Conservation (phyloP, 1,139 yeast species). For the Eremothecium coryli region DNA sequence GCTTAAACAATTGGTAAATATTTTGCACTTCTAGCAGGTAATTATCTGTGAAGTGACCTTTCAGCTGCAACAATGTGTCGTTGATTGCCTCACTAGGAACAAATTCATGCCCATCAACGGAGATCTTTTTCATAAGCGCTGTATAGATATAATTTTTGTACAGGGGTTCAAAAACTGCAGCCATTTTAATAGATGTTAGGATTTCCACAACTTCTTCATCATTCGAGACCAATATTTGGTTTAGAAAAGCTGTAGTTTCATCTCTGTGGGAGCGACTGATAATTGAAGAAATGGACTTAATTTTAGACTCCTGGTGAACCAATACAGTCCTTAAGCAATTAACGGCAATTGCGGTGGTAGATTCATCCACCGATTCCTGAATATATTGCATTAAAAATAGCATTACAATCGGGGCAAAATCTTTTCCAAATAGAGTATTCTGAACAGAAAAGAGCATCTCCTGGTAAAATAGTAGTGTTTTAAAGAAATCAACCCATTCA, state of each 20-base stretch:
- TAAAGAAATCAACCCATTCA: conserved; percentile 18
- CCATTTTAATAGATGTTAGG: conserved; percentile 1
- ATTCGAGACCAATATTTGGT: conserved; percentile 8
- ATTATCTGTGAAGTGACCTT: conserved; percentile 15
- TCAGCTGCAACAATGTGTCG: conserved; percentile 10
- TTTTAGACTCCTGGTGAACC: conserved; percentile 2
- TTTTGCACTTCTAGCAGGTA: conserved; percentile 13
- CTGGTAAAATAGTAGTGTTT: conserved; percentile 37
- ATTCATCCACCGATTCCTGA: conserved; percentile 8
- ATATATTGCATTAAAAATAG: conserved; percentile 20
- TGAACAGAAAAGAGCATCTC: conserved; percentile 34
- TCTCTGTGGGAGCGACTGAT: conserved; percentile 5
- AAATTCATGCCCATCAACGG: background rate
- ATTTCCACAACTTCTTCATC: conserved; percentile 7
- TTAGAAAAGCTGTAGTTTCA: conserved; percentile 20
- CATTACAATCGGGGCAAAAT: conserved; percentile 17
- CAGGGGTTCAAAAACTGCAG: background rate
- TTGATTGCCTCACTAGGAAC: background rate
- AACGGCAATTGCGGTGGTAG: background rate
- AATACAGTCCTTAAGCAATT: conserved; percentile 9
- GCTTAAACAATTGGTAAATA: conserved; percentile 11
- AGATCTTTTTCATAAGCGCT: background rate
- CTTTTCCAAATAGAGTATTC: conserved; percentile 7
- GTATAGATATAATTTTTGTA: background rate
- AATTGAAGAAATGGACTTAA: conserved; percentile 5